Base-by-base conservation (phyloP, 805 yeast species). In the Yarrowia osloensis region DNA sequence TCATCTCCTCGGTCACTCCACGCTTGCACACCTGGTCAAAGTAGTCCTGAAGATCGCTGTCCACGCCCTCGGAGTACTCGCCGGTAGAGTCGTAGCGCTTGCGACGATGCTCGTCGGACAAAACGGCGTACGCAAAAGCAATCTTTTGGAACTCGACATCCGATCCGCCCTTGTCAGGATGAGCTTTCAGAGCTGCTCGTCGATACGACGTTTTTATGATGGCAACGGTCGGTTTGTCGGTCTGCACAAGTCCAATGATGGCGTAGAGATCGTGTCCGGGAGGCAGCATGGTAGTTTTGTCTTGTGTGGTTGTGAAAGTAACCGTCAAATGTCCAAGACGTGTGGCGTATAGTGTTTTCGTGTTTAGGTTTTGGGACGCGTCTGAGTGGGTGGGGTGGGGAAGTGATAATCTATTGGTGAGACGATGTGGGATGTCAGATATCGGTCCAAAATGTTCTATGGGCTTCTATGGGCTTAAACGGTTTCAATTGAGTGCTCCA, bases 71-170 rank as follows among this genome's bases (percentile, higher is more conserved):
- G 8, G 80, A 83, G 33, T 87, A 73, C 2, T 85, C 81, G 0
- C 96, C 97, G 0, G 94, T 88, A 26, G 22, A 12, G 72, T 91
- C 97, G 73, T 85, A 91, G 22, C 83, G 75, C 50, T 79, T 79
- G 31, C 91, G 79, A 69, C 84, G 82, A 40, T 76, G 74, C 0
- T 81, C 78, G 73, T 91, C 95, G 29, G 85, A 80, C 28, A 91
- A 78, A 0, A 91, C 81, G 49, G 87, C 80, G 74, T 89, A 90
- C 22, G 96, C 88, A 72, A 90, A 87, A 74, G 90, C 93, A 21
- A 91, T 82, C 70, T 84, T 78, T 62, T 91, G 89, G 75, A 92
- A 91, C 11, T 74, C 77, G 1, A 77, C 71, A 55, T 71, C 72
- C 11, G 78, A 77, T 72, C 79, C 80, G 55, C 82, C 75, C 73